Conservation (phyloP, 129 eudicot species). For the Oenanthe sinensis region DNA sequence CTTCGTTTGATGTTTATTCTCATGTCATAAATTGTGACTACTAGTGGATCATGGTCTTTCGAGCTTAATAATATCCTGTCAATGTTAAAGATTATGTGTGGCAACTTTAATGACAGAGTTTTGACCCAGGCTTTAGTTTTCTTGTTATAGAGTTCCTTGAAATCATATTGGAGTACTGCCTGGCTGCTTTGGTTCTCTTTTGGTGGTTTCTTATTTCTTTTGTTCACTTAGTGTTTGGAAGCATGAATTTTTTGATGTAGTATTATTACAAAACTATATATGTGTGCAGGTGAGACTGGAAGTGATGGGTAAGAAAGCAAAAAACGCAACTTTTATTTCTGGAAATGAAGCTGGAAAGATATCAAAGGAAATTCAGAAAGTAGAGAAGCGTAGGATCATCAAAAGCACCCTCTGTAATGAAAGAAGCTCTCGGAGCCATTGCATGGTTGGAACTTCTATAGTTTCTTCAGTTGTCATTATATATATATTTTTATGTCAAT, state of each 20-base stretch:
- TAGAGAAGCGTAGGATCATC: conserved; percentile 88
- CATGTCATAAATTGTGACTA: background rate
- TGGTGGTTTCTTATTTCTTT: background rate
- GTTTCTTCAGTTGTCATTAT: background rate
- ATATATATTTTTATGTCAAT: background rate
- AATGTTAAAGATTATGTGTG: background rate
- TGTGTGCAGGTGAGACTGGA: conserved; percentile 65
- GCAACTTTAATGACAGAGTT: background rate
- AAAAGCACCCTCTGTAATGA: conserved; percentile 92
- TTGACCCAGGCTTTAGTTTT: background rate
- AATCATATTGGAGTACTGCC: background rate
- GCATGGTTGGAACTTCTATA: conserved; percentile 53
- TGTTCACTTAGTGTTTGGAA: background rate
- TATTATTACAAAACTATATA: background rate
- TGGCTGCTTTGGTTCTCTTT: background rate
- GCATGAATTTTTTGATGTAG: background rate
- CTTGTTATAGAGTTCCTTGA: background rate
- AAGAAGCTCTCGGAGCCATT: conserved; percentile 96
- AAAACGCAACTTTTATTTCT: conserved; percentile 92
- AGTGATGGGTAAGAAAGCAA: conserved; percentile 98
- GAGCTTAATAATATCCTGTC: background rate
- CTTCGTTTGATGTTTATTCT: background rate
- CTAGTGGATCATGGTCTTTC: background rate
- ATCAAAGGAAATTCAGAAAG: conserved; percentile 90
- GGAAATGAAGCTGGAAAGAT: conserved; percentile 94